Evolutionary conservation across 2,329 filamentous ascomycete genomes (phyloP).

Genomic region (Talaromyces atroroseus): DNA sequence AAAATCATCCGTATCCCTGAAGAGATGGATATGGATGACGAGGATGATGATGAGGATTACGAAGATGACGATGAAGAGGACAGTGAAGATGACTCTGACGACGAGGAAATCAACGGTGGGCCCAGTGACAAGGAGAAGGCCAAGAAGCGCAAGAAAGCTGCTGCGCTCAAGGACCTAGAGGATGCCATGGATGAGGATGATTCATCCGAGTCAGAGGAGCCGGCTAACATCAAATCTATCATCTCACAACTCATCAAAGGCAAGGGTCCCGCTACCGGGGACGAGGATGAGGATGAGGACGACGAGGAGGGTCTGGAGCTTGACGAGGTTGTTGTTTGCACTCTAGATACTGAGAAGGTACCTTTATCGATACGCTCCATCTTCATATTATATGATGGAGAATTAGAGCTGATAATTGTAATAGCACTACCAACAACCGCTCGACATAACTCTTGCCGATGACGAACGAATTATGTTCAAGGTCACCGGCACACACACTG

Average conservation of each 20-base stretch:
- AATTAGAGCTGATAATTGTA: not conserved
- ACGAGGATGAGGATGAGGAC: constrained; percentile 58
- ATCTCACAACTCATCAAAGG: constrained; percentile 54
- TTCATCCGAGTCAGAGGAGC: constrained; percentile 47
- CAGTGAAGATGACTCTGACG: constrained; percentile 51
- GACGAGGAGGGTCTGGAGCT: constrained; percentile 59
- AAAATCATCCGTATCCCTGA: constrained; percentile 76
- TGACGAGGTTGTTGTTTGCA: constrained; percentile 92
- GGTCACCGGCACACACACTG: constrained; percentile 79
- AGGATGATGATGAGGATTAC: constrained; percentile 54
- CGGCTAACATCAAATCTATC: constrained; percentile 59
- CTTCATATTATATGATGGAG: not conserved
- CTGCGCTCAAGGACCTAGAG: constrained; percentile 71
- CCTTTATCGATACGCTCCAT: constrained; percentile 23
- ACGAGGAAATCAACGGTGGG: constrained; percentile 76
- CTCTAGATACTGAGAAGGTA: constrained; percentile 88
- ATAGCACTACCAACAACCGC: constrained; percentile 88
- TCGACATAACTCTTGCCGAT: constrained; percentile 87
- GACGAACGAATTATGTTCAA: constrained; percentile 89
- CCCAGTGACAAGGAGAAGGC: constrained; percentile 87
- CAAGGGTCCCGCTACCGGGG: constrained; percentile 67
- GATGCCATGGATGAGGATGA: constrained; percentile 57
- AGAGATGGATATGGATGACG: constrained; percentile 48
- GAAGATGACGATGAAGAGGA: constrained; percentile 45
- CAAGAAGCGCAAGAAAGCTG: constrained; percentile 77